Evolutionary conservation across 2,329 filamentous ascomycete species (phyloP).

Genomic region (Aspergillus sojae): DNA sequence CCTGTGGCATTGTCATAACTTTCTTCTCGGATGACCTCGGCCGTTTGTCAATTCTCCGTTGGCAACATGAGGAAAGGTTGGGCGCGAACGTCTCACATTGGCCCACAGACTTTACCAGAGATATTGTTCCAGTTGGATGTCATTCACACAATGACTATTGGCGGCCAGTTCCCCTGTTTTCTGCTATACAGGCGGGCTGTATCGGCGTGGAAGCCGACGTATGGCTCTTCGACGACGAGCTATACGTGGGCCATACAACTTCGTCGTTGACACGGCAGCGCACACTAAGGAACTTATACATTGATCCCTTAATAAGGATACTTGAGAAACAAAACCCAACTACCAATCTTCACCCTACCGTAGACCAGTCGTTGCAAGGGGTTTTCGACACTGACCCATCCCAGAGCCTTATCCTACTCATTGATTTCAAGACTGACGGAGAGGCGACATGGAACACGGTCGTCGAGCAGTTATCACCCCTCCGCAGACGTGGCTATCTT

Average conservation of each 20-base stretch:
- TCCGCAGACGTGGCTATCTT: constrained; percentile 54
- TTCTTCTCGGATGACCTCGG: constrained; percentile 49
- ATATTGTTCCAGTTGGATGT: constrained; percentile 53
- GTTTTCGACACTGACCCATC: constrained; percentile 54
- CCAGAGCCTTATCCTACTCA: constrained; percentile 55
- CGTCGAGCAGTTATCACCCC: constrained; percentile 46
- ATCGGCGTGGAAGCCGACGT: constrained; percentile 61
- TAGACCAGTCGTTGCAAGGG: constrained; percentile 42
- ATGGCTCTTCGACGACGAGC: constrained; percentile 56
- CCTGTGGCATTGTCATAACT: constrained; percentile 40
- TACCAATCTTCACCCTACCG: constrained; percentile 38
- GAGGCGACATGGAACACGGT: constrained; percentile 41
- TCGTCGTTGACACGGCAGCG: constrained; percentile 49
- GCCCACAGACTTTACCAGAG: constrained; percentile 54
- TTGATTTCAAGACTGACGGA: constrained; percentile 54
- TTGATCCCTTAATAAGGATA: constrained; percentile 54
- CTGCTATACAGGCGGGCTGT: constrained; percentile 58
- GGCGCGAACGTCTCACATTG: constrained; percentile 42
- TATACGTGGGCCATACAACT: constrained; percentile 58
- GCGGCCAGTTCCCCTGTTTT: constrained; percentile 57
- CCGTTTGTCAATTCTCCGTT: constrained; percentile 44
- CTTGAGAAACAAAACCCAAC: constrained; percentile 53
- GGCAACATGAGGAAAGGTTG: constrained; percentile 38
- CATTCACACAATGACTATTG: constrained; percentile 65
- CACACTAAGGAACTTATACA: constrained; percentile 56